phyloP scores from a whole-genome alignment of 805 yeast species.

The Candida incommunis region DNA sequence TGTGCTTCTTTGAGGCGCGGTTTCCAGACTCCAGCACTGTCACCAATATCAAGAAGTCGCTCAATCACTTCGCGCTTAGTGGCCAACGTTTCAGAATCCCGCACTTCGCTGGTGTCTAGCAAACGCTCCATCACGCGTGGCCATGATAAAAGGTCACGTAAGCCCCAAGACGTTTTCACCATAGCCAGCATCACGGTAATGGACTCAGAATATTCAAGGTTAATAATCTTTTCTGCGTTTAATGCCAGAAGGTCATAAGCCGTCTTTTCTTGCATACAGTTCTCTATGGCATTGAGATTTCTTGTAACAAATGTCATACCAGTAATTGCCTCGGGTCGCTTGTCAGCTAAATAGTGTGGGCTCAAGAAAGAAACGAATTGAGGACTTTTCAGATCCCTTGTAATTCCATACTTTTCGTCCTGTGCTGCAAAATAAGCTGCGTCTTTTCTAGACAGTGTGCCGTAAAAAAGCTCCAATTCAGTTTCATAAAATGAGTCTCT shows the following conservation, averaged over 20 bases:
- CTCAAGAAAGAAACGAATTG: constrained; percentile 17
- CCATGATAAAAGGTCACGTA: constrained; percentile 17
- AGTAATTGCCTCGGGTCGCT: constrained; percentile 9
- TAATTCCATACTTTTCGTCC: constrained; percentile 13
- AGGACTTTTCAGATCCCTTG: constrained; percentile 4
- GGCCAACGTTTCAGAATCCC: constrained; percentile 7
- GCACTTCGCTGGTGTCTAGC: constrained; percentile 12
- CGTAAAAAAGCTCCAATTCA: constrained; percentile 15
- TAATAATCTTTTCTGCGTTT: constrained; percentile 10
- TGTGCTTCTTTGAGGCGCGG: constrained; percentile 6
- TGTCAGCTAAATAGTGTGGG: constrained; percentile 13
- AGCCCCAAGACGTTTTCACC: constrained; percentile 13
- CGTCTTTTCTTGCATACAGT: constrained; percentile 11
- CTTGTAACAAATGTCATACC: constrained; percentile 14
- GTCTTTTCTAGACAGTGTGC: constrained; percentile 14
- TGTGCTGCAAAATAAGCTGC: constrained; percentile 13
- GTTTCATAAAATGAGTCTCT: constrained; percentile 10
- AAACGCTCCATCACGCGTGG: constrained; percentile 17
- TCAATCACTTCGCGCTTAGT: constrained; percentile 9
- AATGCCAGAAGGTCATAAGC: constrained; percentile 13
- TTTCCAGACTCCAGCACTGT: constrained; percentile 8
- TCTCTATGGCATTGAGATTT: constrained; percentile 15
- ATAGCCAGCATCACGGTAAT: constrained; percentile 15
- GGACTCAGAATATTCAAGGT: constrained; percentile 15
- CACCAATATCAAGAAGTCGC: constrained; percentile 5